Evolutionary conservation across 2,329 filamentous ascomycete genomes (phyloP), one percentile per base, ranked within the genome.

Genomic region (Colletotrichum filicis): DNA sequence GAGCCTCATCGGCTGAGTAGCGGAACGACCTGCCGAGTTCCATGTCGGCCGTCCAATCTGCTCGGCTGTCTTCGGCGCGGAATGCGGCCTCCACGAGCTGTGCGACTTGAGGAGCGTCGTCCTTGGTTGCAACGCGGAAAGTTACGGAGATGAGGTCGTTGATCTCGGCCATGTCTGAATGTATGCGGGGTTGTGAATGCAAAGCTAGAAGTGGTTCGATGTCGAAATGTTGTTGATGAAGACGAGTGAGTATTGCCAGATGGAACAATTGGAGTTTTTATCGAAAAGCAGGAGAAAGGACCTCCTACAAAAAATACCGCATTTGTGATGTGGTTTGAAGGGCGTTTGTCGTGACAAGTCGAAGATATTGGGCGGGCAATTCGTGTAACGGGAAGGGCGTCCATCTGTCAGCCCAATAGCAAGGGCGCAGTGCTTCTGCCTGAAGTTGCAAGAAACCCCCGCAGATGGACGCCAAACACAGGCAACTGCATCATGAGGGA

Each of bases 11-110:
- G 37, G 77, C 57, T n/a, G 74, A 58, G 28, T 79, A 64, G 8
- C 61, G 73, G 52, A 81, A 81, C 52, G 68, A 66, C 2, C 75
- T 71, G 2, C 75, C 75, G 42, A 81, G 78, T 4, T 78, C 78
- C 42, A 80, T 76, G 66, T 83, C 77, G 4, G 78, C 84, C 0
- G 81, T 81, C 82, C 82, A 83, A 69, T 77, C 73, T 66, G 79
- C 69, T 61, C 83, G 77, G 71, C 73, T 81, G 55, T 85, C 84
- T 3, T 80, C 77, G 57, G 83, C 78, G 42, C 82, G 83, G 59
- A 86, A 86, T 0, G 84, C 83, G 14, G 79, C 75, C 63, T 86
- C 78, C 1, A 85, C 80, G 1, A 86, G 78, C 19, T 79, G 70
- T 32, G 83, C 82, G 30, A 86, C 66, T 7, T 74, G 78, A 0